phyloP scores from a whole-genome alignment of 257 asterid species.

The Nicotiana obtusifolia region DNA sequence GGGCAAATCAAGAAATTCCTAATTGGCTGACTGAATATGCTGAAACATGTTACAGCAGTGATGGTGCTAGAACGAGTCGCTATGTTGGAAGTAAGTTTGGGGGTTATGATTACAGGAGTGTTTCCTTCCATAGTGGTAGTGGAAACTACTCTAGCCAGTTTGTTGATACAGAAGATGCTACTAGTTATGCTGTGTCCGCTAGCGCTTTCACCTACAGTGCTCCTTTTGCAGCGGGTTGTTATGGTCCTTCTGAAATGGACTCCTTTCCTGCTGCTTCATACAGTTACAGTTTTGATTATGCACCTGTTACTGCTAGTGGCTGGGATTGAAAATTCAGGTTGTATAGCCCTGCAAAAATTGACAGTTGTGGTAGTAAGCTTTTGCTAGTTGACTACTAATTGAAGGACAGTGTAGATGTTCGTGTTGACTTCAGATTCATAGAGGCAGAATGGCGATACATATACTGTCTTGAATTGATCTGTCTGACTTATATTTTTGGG shows the following conservation, averaged over 20 bases:
- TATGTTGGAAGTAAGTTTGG: conserved; percentile 22
- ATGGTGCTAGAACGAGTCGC: conserved; percentile 19
- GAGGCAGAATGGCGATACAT: background rate
- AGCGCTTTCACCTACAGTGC: background rate
- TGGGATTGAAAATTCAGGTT: conserved; percentile 27
- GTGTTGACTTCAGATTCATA: background rate
- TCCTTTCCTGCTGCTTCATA: conserved; percentile 8
- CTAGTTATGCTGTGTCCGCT: conserved; percentile 11
- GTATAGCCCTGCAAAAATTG: background rate
- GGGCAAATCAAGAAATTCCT: conserved; percentile 60
- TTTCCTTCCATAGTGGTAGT: background rate
- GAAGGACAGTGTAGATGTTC: background rate
- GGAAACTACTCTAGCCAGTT: conserved; percentile 19
- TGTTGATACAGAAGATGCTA: conserved; percentile 5
- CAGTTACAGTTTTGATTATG: conserved; percentile 11
- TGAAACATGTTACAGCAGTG: conserved; percentile 20
- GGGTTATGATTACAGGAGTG: conserved; percentile 23
- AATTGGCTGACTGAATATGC: conserved; percentile 46
- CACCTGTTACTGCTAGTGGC: conserved; percentile 30
- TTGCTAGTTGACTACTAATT: background rate
- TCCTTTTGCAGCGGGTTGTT: conserved; percentile 5
- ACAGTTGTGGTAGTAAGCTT: background rate
- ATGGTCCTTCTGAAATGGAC: conserved; percentile 5
- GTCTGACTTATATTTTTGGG: background rate
- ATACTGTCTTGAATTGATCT: background rate